Conservation (phyloP, 73 alveolate genomes). For the Symbiodinium pilosum region DNA sequence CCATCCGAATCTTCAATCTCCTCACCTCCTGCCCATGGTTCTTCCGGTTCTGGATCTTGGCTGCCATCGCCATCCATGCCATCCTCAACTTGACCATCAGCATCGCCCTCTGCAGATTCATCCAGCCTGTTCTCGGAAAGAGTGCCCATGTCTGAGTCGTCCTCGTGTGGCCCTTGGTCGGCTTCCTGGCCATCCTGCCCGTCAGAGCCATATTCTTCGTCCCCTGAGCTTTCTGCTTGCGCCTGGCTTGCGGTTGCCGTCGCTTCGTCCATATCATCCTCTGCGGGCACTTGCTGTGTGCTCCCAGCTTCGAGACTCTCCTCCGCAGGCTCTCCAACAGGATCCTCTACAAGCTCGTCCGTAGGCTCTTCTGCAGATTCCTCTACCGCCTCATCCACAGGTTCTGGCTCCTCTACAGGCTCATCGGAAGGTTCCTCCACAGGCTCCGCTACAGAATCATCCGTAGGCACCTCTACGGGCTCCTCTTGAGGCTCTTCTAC, state of each 20-base stretch:
- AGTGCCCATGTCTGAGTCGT: background rate
- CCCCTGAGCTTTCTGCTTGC: background rate
- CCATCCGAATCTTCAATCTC: background rate
- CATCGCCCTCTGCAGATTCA: background rate
- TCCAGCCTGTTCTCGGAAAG: background rate
- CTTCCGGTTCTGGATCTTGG: background rate
- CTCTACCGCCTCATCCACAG: background rate
- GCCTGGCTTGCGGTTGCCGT: background rate
- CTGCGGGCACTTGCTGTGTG: background rate
- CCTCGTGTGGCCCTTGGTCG: background rate
- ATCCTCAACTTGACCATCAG: background rate
- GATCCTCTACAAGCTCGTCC: background rate
- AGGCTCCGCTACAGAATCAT: background rate
- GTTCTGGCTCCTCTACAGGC: background rate
- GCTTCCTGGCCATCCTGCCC: background rate
- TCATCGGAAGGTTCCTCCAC: background rate
- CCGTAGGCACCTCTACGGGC: background rate
- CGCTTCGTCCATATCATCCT: background rate
- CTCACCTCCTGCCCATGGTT: background rate
- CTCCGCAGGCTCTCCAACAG: background rate
- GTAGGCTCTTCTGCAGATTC: background rate
- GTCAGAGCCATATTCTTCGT: background rate
- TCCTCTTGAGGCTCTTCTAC: background rate
- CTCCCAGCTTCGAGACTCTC: background rate
- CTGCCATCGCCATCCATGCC: background rate